Conservation (phyloP, 805 yeast genomes). For the Candida glaebosa region DNA sequence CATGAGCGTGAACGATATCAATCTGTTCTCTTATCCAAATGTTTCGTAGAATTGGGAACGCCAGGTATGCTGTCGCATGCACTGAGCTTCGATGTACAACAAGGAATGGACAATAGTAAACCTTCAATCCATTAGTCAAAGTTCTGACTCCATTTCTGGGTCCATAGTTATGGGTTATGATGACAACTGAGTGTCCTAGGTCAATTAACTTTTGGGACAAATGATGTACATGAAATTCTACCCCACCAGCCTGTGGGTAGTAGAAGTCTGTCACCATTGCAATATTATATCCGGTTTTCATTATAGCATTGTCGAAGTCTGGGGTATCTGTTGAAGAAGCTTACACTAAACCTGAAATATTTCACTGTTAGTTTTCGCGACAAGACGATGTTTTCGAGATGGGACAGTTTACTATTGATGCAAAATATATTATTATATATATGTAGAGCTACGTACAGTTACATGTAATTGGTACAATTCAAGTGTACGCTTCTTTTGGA, state of each 20-base stretch:
- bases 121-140: conserved; percentile 86
- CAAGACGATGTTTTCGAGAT: not conserved
- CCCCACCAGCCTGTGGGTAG: conserved; percentile 98
- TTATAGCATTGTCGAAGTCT: not conserved
- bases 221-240: conserved; percentile 92
- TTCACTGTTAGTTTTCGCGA: not conserved
- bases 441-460: not conserved
- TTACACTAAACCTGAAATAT: not conserved
- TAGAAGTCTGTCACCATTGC: conserved; percentile 94
- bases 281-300: conserved; percentile 28
- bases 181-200: conserved; percentile 79
- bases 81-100: conserved; percentile 82
- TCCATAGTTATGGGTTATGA: conserved; percentile 87
- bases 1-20: conserved; percentile 94
- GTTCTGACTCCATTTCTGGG: conserved; percentile 78
- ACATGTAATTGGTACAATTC: not conserved
- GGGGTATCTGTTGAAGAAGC: conserved; percentile 1
- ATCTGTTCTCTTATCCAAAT: conserved; percentile 82
- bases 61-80: conserved; percentile 84
- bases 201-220: conserved; percentile 77
- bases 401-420: not conserved
- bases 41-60: conserved; percentile 81
- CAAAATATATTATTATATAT: not conserved
- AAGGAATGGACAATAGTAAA: conserved; percentile 82
- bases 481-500: conserved; percentile 38